Evolutionary conservation across 495 filamentous ascomycete genomes (phyloP).

Genomic region (Aspergillus diversus): DNA sequence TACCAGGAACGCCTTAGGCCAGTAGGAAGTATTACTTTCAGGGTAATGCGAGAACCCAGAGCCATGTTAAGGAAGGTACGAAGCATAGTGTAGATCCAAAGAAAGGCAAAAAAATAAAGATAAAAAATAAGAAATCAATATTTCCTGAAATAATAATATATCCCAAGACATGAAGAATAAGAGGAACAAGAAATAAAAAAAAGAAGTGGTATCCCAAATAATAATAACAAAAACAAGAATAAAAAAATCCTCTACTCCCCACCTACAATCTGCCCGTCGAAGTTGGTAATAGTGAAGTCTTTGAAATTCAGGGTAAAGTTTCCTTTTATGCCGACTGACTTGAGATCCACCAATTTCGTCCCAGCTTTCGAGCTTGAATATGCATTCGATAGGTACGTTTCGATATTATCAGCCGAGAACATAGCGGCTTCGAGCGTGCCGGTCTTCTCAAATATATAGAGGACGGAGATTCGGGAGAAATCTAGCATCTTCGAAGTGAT

Average conservation of each 20-base stretch:
- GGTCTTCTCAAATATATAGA: conserved; percentile 56
- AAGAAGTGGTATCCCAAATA: conserved; percentile 2
- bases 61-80: neutral
- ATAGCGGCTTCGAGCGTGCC: conserved; percentile 40
- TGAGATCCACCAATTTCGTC: conserved; percentile 24
- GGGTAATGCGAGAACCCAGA: neutral
- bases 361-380: conserved; percentile 26
- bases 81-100: neutral
- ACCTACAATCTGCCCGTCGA: conserved; percentile 46
- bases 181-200: conserved; percentile 1
- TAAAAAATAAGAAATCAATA: conserved; percentile 3
- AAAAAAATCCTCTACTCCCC: conserved; percentile 23
- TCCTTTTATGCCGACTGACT: conserved; percentile 27
- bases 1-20: neutral
- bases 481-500: conserved; percentile 38
- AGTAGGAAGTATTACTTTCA: neutral
- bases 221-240: neutral
- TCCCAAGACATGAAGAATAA: neutral
- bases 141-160: neutral
- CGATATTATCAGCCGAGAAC: conserved; percentile 39
- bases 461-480: conserved; percentile 52
- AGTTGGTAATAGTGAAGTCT: conserved; percentile 44
- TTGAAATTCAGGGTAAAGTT: conserved; percentile 48
- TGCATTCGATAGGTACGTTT: conserved; percentile 36
- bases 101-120: neutral